Evolutionary conservation across 2,329 filamentous ascomycete genomes (phyloP), one percentile per base, ranked within the genome.

Genomic region (Capronia americana): DNA sequence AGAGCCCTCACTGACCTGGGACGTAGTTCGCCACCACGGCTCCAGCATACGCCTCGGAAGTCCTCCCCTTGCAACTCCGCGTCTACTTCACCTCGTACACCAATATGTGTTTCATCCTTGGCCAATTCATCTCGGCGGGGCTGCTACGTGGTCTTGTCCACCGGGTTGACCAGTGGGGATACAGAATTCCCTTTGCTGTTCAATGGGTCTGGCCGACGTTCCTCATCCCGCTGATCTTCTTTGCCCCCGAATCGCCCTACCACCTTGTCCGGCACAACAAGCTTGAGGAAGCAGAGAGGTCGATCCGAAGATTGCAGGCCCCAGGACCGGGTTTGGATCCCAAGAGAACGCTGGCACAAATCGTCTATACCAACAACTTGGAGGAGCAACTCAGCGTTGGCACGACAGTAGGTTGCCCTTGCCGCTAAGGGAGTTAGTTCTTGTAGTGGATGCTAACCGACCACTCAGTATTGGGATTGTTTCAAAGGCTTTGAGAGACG

Each of bases 141-240:
- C 73, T 76, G 34, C 69, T 80, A 6, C 74, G 75, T 55, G 74
- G 75, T 23, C 66, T 79, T n/a, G 70, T 77, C 5, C 63, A 70
- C 11, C 71, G 73, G 24, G 61, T 61, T 0, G 75, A 75, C 53
- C 68, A 79, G 54, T 78, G 78, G 77, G 73, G 74, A 2, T 81
- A 79, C 66, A 70, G 77, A 8, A 79, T 80, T 11, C 70, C 71
- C 26, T 71, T 77, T 30, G 77, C 73, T 1, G 54, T 78, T 5
- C 84, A 86, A 73, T 86, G 84, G 84, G 10, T 84, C 1, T 85
- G 81, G 81, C 82, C 82, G 0, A 70, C 81, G 1, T 80, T 80
- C 2, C 73, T 85, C 4, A 74, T 82, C 12, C 72, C 82, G 3
- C 78, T 77, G 28, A 77, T 80, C 61, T 75, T 75, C 55, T 76